phyloP scores from a whole-genome alignment of 345 rosid genomes.

The Eucalyptus rudis region DNA sequence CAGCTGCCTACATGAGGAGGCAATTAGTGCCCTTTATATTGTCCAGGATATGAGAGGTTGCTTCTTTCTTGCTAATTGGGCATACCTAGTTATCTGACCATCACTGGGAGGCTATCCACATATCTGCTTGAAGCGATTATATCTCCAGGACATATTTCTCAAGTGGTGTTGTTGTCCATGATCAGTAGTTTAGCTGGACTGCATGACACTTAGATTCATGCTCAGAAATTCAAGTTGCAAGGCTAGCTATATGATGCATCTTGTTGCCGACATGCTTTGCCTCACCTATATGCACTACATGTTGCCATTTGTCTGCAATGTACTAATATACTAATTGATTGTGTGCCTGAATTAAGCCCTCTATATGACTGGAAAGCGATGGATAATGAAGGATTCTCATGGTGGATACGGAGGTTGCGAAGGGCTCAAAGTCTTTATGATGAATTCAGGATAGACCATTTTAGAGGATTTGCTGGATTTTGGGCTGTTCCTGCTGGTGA shows the following conservation, averaged over 20 bases:
- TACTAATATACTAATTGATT: not conserved
- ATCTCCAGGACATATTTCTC: not conserved
- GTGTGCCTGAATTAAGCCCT: constrained; percentile 40
- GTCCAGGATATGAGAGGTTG: not conserved
- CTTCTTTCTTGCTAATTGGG: not conserved
- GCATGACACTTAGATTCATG: not conserved
- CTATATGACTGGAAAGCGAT: constrained; percentile 89
- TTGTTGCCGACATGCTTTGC: not conserved
- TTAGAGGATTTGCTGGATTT: constrained; percentile 95
- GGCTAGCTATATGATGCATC: not conserved
- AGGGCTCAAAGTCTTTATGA: constrained; percentile 72
- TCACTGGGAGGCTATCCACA: not conserved
- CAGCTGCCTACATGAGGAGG: not conserved
- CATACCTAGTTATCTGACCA: not conserved
- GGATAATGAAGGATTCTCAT: constrained; percentile 76
- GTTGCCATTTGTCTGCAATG: not conserved
- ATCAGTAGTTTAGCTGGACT: not conserved
- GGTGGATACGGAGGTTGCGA: constrained; percentile 76
- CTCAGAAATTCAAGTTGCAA: not conserved
- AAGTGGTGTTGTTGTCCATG: not conserved
- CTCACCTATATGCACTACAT: not conserved
- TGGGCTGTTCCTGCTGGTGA: constrained; percentile 95
- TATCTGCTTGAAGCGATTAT: not conserved
- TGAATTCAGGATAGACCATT: constrained; percentile 92
- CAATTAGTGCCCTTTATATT: not conserved